Conservation (phyloP, 1,284 basidiomycete genomes). For the Caloboletus inedulis region DNA sequence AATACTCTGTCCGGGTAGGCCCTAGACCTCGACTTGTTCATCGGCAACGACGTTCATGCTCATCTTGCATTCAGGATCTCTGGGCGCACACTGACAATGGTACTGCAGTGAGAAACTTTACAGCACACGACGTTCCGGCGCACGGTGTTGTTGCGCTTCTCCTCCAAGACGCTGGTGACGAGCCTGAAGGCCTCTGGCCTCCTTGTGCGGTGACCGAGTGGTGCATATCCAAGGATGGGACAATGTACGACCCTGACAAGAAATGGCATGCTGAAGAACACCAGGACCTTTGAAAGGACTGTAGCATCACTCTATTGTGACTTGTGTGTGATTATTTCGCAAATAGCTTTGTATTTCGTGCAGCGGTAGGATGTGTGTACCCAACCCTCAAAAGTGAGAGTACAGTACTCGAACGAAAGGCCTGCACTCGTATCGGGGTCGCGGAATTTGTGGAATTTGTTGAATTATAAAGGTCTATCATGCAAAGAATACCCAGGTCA, state of each 20-base stretch:
- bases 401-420: background rate
- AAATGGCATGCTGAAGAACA: slow-evolving; percentile 27
- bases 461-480: slow-evolving; percentile 10
- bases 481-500: slow-evolving; percentile 30
- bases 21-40: background rate
- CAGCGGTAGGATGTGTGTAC: background rate
- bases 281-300: background rate
- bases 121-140: slow-evolving; percentile 52
- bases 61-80: slow-evolving; percentile 46
- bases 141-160: slow-evolving; percentile 71
- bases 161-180: slow-evolving; percentile 62
- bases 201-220: slow-evolving; percentile 46
- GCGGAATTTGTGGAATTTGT: background rate
- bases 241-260: slow-evolving; percentile 29
- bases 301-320: background rate
- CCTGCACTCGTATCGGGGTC: background rate
- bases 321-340: background rate
- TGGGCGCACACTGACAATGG: slow-evolving; percentile 70
- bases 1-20: slow-evolving; percentile 56
- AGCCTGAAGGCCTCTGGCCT: slow-evolving; percentile 51
- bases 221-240: slow-evolving; percentile 38
- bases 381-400: background rate
- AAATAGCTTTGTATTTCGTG: background rate
- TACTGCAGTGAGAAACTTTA: slow-evolving; percentile 61
- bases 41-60: background rate